Percentiles rank a stretch among this genome's conserved stretches.
phyloP scores from a whole-genome alignment of 2,329 filamentous ascomycete genomes.

The Stagonosporopsis chrysanthemi region DNA sequence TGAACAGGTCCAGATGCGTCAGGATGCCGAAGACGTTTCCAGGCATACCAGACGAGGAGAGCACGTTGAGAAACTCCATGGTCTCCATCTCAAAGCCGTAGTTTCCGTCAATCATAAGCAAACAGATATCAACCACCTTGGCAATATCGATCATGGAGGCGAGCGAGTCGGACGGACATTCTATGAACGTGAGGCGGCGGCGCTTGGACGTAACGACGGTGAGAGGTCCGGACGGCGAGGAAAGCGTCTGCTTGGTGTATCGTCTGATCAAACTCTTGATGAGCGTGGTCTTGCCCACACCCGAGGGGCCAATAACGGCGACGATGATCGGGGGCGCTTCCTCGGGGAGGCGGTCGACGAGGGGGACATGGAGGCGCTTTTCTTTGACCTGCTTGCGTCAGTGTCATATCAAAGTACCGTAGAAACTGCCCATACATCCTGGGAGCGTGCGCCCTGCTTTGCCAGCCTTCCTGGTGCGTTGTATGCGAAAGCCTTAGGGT shows the following conservation, averaged over 20 bases:
- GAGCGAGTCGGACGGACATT: constrained; percentile 92
- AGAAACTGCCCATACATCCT: constrained; percentile 63
- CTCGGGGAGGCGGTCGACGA: constrained; percentile 93
- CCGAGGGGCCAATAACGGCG: constrained; percentile 91
- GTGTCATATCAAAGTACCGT: background rate
- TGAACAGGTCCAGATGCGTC: constrained; percentile 94
- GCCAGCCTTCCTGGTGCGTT: constrained; percentile 81
- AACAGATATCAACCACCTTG: constrained; percentile 95
- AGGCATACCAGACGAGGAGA: constrained; percentile 95
- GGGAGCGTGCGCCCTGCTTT: constrained; percentile 74
- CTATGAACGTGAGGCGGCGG: constrained; percentile 90
- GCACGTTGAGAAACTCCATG: constrained; percentile 97
- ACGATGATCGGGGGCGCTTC: constrained; percentile 94
- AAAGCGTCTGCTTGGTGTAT: constrained; percentile 94
- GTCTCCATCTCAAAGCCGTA: constrained; percentile 99
- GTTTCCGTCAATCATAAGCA: constrained; percentile 98
- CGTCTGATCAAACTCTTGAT: constrained; percentile 92
- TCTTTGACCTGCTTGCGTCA: constrained; percentile 76
- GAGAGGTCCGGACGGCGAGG: constrained; percentile 87
- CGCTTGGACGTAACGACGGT: constrained; percentile 97
- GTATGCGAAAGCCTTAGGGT: constrained; percentile 91
- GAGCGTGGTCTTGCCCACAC: constrained; percentile 92
- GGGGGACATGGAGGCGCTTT: constrained; percentile 93
- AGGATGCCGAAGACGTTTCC: constrained; percentile 98
- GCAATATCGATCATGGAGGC: constrained; percentile 97